These are phyloP conservation scores for Ophiostoma quercus DNA, from an alignment of 2,329 filamentous ascomycete genomes.

Conservation along the genomic window DNA sequence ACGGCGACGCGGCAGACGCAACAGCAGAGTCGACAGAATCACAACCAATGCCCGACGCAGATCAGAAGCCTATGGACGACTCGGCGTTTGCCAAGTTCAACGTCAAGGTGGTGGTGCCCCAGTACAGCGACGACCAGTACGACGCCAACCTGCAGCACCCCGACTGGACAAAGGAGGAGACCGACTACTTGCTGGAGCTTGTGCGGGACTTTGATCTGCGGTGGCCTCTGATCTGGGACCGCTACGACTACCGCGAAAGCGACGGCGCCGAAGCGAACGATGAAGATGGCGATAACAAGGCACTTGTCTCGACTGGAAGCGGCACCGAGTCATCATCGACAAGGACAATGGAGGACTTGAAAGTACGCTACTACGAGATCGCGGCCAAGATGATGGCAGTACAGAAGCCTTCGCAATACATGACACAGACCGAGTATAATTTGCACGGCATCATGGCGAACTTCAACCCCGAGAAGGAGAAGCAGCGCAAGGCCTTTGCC, in stretches of 20 bases:
- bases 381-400: slow-evolving; percentile 76
- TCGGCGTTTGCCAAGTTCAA: slow-evolving; percentile 81
- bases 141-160: slow-evolving; percentile 63
- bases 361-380: slow-evolving; percentile 83
- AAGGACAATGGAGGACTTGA: slow-evolving; percentile 83
- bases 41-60: neutral
- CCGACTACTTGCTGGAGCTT: slow-evolving; percentile 77
- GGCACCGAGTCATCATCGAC: slow-evolving; percentile 29
- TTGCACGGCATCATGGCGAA: slow-evolving; percentile 80
- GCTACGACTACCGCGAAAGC: slow-evolving; percentile 67
- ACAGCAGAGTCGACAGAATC: slow-evolving; percentile 4
- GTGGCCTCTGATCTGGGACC: slow-evolving; percentile 88
- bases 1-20: neutral
- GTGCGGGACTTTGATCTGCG: slow-evolving; percentile 76
- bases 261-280: slow-evolving; percentile 40
- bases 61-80: slow-evolving; percentile 44
- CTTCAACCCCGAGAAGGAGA: slow-evolving; percentile 77
- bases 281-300: slow-evolving; percentile 1
- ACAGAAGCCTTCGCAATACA: slow-evolving; percentile 73
- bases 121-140: slow-evolving; percentile 86
- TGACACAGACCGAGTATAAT: slow-evolving; percentile 79
- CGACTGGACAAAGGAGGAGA: slow-evolving; percentile 89
- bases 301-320: slow-evolving; percentile 26
- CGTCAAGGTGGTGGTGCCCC: slow-evolving; percentile 68
- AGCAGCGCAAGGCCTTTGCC: slow-evolving; percentile 76